These are phyloP conservation scores for Penicillium brevicompactum DNA, from an alignment of 2,329 filamentous ascomycete species.

Conservation along the genomic window DNA sequence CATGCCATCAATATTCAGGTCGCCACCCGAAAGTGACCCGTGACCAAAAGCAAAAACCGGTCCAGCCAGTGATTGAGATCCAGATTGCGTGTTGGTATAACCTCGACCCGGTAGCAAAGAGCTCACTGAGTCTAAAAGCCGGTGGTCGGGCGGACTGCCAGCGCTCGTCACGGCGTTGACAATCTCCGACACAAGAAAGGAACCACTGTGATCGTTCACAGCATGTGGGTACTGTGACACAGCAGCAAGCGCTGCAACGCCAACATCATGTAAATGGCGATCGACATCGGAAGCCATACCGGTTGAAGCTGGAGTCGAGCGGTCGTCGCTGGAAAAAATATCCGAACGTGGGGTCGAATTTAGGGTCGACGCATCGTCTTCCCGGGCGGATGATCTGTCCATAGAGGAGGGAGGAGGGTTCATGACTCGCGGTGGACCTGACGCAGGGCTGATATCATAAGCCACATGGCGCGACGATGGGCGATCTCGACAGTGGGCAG, in stretches of 20 bases:
- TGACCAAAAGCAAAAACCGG: slow-evolving; percentile 22
- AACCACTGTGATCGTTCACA: slow-evolving; percentile 20
- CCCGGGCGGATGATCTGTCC: slow-evolving; percentile 1
- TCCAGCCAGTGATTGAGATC: slow-evolving; percentile 3
- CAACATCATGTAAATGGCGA: slow-evolving; percentile 23
- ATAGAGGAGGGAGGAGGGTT: slow-evolving; percentile 9
- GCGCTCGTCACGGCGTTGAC: slow-evolving; percentile 30
- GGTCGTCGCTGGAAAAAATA: neutral
- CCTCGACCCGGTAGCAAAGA: neutral
- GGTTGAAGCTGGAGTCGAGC: neutral
- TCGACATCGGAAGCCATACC: slow-evolving; percentile 21
- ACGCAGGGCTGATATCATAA: slow-evolving; percentile 16
- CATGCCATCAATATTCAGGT: slow-evolving; percentile 20
- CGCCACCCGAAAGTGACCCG: slow-evolving; percentile 6
- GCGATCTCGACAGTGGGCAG: slow-evolving; percentile 3
- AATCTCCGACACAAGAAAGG: slow-evolving; percentile 27
- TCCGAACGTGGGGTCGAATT: neutral
- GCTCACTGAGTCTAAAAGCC: slow-evolving; percentile 1
- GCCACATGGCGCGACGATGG: slow-evolving; percentile 20
- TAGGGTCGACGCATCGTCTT: slow-evolving; percentile 4
- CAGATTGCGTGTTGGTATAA: neutral
- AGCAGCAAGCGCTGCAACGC: slow-evolving; percentile 32
- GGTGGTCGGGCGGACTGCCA: neutral
- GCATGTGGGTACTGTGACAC: slow-evolving; percentile 30
- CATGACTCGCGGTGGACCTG: slow-evolving; percentile 19